Evolutionary conservation across 495 filamentous ascomycete genomes (phyloP).

Genomic region (Neurospora sp.): DNA sequence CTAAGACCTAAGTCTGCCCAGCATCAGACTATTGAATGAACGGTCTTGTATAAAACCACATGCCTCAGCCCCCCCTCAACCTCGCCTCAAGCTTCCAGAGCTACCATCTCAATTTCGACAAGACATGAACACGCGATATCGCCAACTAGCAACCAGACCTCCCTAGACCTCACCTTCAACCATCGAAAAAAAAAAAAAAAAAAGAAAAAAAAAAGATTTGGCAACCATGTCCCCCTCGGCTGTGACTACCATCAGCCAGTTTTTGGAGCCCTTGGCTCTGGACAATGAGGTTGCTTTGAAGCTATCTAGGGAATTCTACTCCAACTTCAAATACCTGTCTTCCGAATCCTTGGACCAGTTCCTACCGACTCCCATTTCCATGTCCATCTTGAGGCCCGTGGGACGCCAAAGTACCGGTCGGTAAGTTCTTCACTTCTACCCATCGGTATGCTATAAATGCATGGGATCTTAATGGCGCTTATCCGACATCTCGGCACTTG

Average conservation of each 20-base stretch:
- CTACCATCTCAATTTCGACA: neutral
- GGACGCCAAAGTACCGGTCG: constrained; percentile 48
- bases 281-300: constrained; percentile 39
- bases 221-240: constrained; percentile 14
- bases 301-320: constrained; percentile 51
- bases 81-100: neutral
- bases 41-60: neutral
- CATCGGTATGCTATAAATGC: neutral
- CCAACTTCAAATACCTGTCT: constrained; percentile 53
- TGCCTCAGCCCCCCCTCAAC: neutral
- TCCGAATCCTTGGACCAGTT: constrained; percentile 61
- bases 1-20: neutral
- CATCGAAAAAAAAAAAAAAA: constrained; percentile 4
- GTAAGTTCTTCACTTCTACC: constrained; percentile 22
- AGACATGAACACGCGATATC: neutral
- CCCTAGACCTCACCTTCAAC: neutral
- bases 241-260: constrained; percentile 21
- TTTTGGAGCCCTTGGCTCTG: constrained; percentile 35
- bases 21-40: neutral
- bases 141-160: neutral
- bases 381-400: constrained; percentile 45
- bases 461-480: neutral
- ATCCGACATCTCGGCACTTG: neutral
- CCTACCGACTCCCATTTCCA: constrained; percentile 68
- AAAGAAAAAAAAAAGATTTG: constrained; percentile 3